Evolutionary conservation across 140 eudicot genomes (phyloP), one percentile per base, ranked within the genome.

Genomic region (Oenanthe javanica): DNA sequence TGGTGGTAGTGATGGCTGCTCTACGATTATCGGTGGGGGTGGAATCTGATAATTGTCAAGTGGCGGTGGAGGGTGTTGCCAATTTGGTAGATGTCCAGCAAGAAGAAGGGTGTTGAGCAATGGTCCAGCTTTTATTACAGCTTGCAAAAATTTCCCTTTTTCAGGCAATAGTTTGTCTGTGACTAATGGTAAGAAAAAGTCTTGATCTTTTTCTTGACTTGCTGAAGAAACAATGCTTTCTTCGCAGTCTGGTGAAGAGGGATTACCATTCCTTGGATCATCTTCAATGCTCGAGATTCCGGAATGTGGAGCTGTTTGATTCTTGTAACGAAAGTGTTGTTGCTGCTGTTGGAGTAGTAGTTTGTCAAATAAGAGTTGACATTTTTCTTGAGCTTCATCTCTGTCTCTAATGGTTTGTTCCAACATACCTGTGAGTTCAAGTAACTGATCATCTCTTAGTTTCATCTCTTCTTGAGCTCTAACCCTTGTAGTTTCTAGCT

Each of bases 31-130:
- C 45, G 98, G 89, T 10, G 97, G 97, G 40, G 92, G 88, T 11
- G 97, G 98, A 54, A 93, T 91, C 82, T 90, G 89, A 80, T 82
- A 81, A 67, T 86, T 51, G 83, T 91, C 91, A 11, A 93, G 79
- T 71, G 92, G 93, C 55, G 98, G 98, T 2, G 98, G 98, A 0
- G 96, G 96, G 86, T 89, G 98, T 84, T 86, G 91, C 98, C 98
- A 93, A 84, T 84, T 89, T 19, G 98, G 98, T 42, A 93, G 93
- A 4, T 93, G 94, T 50, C 98, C 98, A 54, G 94, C 96, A 13
- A 93, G 84, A 48, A 93, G 91, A 27, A 93, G 89, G 66, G 90
- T 91, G 78, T 93, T 90, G 2, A 93, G 87, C 21, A 93, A 87
- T n/a, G 98, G 98, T 43, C 96, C 98, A 31, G 96, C 96, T 83